These are phyloP conservation scores for Thozetella sp. DNA, from an alignment of 495 filamentous ascomycete genomes.

Conservation along the genomic window DNA sequence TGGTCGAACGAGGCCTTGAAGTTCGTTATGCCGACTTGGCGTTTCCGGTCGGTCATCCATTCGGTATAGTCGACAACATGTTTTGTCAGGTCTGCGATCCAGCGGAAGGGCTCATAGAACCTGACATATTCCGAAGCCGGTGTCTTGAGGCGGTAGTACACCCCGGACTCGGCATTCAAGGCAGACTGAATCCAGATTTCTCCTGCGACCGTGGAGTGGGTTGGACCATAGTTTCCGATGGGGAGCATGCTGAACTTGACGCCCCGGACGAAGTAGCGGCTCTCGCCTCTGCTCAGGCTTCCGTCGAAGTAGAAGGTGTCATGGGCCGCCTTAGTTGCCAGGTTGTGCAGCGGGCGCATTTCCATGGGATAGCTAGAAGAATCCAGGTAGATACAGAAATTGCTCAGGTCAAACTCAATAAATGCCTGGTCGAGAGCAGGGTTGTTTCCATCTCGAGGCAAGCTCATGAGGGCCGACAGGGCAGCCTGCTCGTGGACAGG, in stretches of 20 bases:
- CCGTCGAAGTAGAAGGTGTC: slow-evolving; percentile 60
- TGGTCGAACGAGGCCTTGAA: slow-evolving; percentile 55
- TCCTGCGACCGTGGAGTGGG: slow-evolving; percentile 42
- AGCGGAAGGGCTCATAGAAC: slow-evolving; percentile 62
- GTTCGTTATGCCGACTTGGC: slow-evolving; percentile 43
- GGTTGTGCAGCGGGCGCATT: slow-evolving; percentile 52
- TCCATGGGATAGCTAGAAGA: slow-evolving; percentile 35
- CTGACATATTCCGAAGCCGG: slow-evolving; percentile 59
- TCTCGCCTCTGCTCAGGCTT: slow-evolving; percentile 45
- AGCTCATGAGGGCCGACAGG: slow-evolving; percentile 19
- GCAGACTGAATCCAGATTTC: slow-evolving; percentile 65
- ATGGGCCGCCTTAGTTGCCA: slow-evolving; percentile 33
- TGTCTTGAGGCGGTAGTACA: slow-evolving; percentile 63
- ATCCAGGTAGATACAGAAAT: slow-evolving; percentile 53
- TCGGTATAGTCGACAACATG: slow-evolving; percentile 66
- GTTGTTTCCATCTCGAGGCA: not conserved
- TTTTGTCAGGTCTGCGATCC: slow-evolving; percentile 69
- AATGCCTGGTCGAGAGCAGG: slow-evolving; percentile 18
- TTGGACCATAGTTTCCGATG: slow-evolving; percentile 64
- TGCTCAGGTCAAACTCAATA: slow-evolving; percentile 46
- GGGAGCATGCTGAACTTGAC: slow-evolving; percentile 60
- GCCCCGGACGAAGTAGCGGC: slow-evolving; percentile 45
- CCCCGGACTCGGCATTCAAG: slow-evolving; percentile 26
- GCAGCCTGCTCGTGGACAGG: slow-evolving; percentile 24
- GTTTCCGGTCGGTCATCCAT: slow-evolving; percentile 19